Base-by-base conservation (phyloP, 2,329 filamentous ascomycete species). In the Atkinsonella texensis region DNA sequence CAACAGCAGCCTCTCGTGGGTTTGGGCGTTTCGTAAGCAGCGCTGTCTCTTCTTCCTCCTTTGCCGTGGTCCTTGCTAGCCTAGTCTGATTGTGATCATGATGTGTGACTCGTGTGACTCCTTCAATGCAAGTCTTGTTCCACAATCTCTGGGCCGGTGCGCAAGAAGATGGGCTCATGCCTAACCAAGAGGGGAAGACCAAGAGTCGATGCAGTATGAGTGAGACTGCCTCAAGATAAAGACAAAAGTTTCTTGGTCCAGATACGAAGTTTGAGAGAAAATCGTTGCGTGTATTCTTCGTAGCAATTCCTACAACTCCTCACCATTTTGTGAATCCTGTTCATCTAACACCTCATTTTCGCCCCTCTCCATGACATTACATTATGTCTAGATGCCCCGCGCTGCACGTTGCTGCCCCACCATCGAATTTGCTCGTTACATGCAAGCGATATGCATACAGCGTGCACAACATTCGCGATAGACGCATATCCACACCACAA, bases 401-500 rank as follows among this genome's bases (percentile, higher is more conserved):
- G 59, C 60, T 52, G n/a, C 47, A 54, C 20, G 3, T 15, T 47
- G 48, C 18, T 41, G 43, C 49, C 55, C 58, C 60, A 55, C 58
- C 57, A 58, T 40, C 23, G 40, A 46, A 38, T 35, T 28, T 31
- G 28, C 59, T 57, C 60, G 56, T 53, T 61, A 65, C 35, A 20
- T 55, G 58, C 56, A 65, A 62, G 49, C 43, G 49, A 53, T 55
- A 62, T 59, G 60, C 62, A 63, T 43, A 51, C 62, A 65, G 28
- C 50, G 57, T 57, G 40, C 44, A 49, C 46, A 3, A 1, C 52
- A 52, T 58, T 38, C 52, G 49, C 46, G 51, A 53, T 61, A 65
- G 55, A 54, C 55, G 53, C 58, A 56, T 62, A 61, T 58, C 57
- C 52, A 57, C 62, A 66, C 65, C 62, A 64, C 65, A 68, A 69